Percentiles rank a stretch among this genome's conserved stretches.
These are phyloP conservation scores for Volutella citrinella DNA, from an alignment of 2,329 filamentous ascomycete genomes.

Conservation along the genomic window DNA sequence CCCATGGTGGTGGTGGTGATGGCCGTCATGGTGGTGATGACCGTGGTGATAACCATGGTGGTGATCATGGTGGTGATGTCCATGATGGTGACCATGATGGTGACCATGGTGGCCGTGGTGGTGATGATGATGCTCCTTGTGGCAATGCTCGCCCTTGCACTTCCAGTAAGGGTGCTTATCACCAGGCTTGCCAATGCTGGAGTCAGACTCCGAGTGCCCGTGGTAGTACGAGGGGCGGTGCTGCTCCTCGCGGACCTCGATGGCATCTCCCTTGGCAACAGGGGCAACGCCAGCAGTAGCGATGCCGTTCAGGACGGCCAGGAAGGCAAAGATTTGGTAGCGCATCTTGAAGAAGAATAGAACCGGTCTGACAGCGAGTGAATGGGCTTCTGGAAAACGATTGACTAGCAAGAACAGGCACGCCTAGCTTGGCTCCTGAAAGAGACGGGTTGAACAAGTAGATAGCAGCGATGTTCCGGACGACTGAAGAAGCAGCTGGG, in stretches of 20 bases:
- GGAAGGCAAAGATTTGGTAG: constrained; percentile 18
- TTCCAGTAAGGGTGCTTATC: constrained; percentile 1
- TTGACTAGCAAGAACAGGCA: constrained; percentile 7
- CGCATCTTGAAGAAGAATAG: constrained; percentile 19
- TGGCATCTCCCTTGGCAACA: constrained; percentile 1
- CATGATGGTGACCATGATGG: background rate
- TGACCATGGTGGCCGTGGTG: background rate
- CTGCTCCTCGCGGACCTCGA: too few relatives aligned
- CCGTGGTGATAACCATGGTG: constrained; percentile 2
- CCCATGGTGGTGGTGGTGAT: background rate
- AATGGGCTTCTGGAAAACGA: constrained; percentile 7
- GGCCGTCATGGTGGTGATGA: background rate
- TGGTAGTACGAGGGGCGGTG: too few relatives aligned
- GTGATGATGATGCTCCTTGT: constrained; percentile 1
- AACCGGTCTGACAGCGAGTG: background rate
- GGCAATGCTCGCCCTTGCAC: background rate
- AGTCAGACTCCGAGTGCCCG: too few relatives aligned
- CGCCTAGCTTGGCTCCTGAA: constrained; percentile 7
- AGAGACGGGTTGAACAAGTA: constrained; percentile 6
- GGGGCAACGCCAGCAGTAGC: constrained; percentile 16
- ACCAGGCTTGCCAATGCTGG: constrained; percentile 1
- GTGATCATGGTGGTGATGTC: constrained; percentile 3
- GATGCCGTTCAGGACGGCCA: constrained; percentile 21
- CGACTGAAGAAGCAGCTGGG: too few relatives aligned
- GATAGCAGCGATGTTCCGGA: too few relatives aligned